Conservation (phyloP, 2,329 filamentous ascomycete species). For the Colletotrichum chrysophilum region DNA sequence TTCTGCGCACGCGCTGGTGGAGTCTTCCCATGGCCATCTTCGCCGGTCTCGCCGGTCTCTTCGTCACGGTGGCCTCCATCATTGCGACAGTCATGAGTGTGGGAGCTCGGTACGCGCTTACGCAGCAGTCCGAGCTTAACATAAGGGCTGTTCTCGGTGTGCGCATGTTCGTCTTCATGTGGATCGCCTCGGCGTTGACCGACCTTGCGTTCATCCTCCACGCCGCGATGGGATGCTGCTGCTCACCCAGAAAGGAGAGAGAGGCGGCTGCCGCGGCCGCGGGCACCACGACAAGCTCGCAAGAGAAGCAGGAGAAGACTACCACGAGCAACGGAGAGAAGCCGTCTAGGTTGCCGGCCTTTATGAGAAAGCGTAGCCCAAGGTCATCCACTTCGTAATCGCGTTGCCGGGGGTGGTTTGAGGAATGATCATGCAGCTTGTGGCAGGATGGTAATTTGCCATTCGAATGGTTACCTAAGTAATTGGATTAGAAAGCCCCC, state of each 20-base stretch:
- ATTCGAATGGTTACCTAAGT: neutral
- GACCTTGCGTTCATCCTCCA: constrained; percentile 77
- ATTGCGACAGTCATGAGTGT: constrained; percentile 85
- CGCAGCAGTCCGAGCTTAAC: constrained; percentile 74
- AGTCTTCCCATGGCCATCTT: constrained; percentile 72
- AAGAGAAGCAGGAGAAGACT: constrained; percentile 12
- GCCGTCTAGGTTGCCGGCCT: constrained; percentile 15
- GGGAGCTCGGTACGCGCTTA: constrained; percentile 80
- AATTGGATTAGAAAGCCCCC: neutral
- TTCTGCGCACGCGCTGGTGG: constrained; percentile 58
- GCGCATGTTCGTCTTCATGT: constrained; percentile 88
- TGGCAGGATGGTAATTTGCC: neutral
- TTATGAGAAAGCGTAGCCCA: constrained; percentile 22
- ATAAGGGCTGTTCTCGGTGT: constrained; percentile 73
- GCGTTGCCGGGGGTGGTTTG: neutral
- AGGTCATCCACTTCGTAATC: constrained; percentile 10
- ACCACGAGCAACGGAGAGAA: constrained; percentile 4
- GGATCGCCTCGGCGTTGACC: constrained; percentile 74
- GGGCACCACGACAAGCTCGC: neutral
- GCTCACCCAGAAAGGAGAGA: constrained; percentile 32
- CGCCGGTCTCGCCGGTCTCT: constrained; percentile 69
- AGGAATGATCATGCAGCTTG: neutral
- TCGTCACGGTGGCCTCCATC: constrained; percentile 72
- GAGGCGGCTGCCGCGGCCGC: neutral
- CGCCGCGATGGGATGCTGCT: constrained; percentile 80